Conservation (phyloP, 202 grass and related monocot species). For the Brachypodium distachyon region DNA sequence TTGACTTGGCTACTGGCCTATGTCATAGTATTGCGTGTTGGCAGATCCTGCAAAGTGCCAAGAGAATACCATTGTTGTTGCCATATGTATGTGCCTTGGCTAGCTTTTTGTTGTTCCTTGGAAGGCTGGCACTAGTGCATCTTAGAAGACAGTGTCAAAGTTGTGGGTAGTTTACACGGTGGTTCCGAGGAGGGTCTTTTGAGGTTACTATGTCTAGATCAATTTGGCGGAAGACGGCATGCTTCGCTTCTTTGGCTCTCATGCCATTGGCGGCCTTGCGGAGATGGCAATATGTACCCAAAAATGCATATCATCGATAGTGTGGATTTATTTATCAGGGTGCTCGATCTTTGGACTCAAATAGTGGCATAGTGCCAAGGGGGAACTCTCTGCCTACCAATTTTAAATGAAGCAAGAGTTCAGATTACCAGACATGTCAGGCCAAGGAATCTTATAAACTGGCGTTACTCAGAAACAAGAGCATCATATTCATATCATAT, state of each 20-base stretch:
- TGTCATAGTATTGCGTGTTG: neutral
- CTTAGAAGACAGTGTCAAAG: neutral
- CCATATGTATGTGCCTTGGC: constrained; percentile 20
- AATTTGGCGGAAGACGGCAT: neutral
- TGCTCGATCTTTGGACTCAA: neutral
- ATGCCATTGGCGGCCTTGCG: neutral
- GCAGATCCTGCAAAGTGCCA: neutral
- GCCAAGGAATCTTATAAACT: too few species aligned
- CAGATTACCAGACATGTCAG: too few species aligned
- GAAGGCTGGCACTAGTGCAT: neutral
- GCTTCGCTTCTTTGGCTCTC: neutral
- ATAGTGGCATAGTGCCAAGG: too few species aligned
- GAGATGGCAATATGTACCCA: neutral
- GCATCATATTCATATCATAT: too few species aligned
- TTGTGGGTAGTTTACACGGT: neutral
- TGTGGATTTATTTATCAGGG: neutral
- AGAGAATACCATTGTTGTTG: constrained; percentile 23
- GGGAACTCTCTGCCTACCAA: too few species aligned
- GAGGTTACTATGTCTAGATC: constrained; percentile 5
- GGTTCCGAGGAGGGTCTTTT: constrained; percentile 17
- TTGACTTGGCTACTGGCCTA: neutral
- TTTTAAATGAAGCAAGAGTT: too few species aligned
- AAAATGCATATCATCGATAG: neutral
- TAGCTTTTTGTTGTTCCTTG: constrained; percentile 4
- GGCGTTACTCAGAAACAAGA: too few species aligned